These are phyloP conservation scores for Logfia minima DNA, from an alignment of 129 eudicot species.

Conservation along the genomic window DNA sequence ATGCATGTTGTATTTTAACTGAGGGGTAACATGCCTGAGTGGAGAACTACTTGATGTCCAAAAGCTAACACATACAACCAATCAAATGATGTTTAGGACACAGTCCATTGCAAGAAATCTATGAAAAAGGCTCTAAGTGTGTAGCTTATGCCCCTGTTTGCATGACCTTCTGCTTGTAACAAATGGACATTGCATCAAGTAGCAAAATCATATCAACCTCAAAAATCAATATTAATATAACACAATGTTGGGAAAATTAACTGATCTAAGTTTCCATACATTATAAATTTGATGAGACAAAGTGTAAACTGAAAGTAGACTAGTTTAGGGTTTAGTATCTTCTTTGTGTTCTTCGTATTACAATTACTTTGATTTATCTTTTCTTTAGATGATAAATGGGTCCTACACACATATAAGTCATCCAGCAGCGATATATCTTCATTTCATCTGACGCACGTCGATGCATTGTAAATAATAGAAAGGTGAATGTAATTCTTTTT, in stretches of 20 bases:
- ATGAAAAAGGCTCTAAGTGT: neutral
- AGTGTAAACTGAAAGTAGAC: no score
- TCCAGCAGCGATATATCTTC: neutral
- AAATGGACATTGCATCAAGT: neutral
- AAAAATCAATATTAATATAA: neutral
- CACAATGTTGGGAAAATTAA: no score
- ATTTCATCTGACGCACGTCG: neutral
- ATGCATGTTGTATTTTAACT: neutral
- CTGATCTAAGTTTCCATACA: no score
- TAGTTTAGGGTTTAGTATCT: no score
- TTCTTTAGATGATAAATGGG: no score
- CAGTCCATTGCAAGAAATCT: constrained; percentile 6
- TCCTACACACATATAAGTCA: neutral
- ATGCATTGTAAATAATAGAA: constrained; percentile 16
- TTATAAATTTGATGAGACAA: no score
- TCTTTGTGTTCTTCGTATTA: no score
- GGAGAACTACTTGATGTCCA: constrained; percentile 12
- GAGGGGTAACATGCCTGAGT: constrained; percentile 10
- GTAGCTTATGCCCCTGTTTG: constrained; percentile 18
- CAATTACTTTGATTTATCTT: no score
- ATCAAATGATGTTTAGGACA: constrained; percentile 2
- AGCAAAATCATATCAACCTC: neutral
- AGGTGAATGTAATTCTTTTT: neutral
- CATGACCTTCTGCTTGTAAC: constrained; percentile 21
- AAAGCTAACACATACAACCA: constrained; percentile 11